Percentiles rank a stretch among this genome's conserved stretches.
These are phyloP conservation scores for Saturnispora besseyi DNA, from an alignment of 805 yeast genomes.

Conservation along the genomic window DNA sequence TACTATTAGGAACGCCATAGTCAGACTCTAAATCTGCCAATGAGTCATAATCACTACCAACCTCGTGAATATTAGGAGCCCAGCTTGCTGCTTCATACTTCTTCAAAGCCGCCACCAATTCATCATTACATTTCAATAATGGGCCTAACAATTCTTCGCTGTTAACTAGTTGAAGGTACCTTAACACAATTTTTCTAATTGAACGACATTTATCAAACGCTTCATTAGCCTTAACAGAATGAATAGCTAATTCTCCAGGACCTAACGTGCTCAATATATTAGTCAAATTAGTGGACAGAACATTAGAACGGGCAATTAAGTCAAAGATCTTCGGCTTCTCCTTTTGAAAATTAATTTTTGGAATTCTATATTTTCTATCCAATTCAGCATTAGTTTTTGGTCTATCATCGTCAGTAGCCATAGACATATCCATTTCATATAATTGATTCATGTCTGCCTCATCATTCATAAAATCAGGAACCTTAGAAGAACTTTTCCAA, in stretches of 20 bases:
- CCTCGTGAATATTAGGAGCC: constrained; percentile 32
- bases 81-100: constrained; percentile 52
- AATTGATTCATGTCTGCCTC: constrained; percentile 37
- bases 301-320: constrained; percentile 65
- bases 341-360: constrained; percentile 55
- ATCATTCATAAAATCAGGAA: constrained; percentile 42
- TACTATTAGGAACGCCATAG: constrained; percentile 9
- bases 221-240: constrained; percentile 49
- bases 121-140: constrained; percentile 83
- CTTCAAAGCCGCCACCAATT: constrained; percentile 65
- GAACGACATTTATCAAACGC: constrained; percentile 68
- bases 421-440: constrained; percentile 21
- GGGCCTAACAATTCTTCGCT: constrained; percentile 85
- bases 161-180: constrained; percentile 76
- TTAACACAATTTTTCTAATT: constrained; percentile 66
- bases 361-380: constrained; percentile 49
- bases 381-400: constrained; percentile 28
- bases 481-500: constrained; percentile 11
- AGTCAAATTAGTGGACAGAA: constrained; percentile 59
- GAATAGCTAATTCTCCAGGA: constrained; percentile 47
- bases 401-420: constrained; percentile 7
- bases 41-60: constrained; percentile 33
- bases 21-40: constrained; percentile 31
- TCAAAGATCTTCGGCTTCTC: constrained; percentile 66
- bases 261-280: constrained; percentile 45